Base-by-base conservation (phyloP, 2,329 filamentous ascomycete genomes). In the Daldinia sp. region DNA sequence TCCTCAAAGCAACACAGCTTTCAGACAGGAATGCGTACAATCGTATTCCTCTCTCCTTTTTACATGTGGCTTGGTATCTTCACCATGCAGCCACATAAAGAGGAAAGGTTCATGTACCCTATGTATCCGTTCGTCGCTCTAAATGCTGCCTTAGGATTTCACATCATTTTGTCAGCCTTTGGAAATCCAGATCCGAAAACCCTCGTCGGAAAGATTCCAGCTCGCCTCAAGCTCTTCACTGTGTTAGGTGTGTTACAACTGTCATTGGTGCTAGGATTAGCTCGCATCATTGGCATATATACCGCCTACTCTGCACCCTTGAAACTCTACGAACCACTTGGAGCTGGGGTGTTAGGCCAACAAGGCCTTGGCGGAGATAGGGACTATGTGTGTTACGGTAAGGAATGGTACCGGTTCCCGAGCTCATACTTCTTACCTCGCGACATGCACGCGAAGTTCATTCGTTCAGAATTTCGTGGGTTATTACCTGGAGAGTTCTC, bases 51-150 rank as follows among this genome's bases (percentile, higher is more conserved):
- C 60, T 82, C 88, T 0, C 96, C 96, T 0, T 97, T 98, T 80
- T 99, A 98, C 78, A 86, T 98, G 77, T 99, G 96, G 96, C 86
- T 99, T 30, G 88, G 82, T 3, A 96, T 98, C 69, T 98, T 99
- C 82, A 95, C 93, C 0, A 78, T 92, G 7, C 96, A 99, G 78
- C 93, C 96, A 15, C 96, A 99, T 82, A 99, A 99, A 77, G 96
- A 99, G 79, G 96, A 99, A 81, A 87, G 96, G 6, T 99, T 99
- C 83, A 98, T 99, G 94, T 99, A 97, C 76, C 96, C 96, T 0
- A 92, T 89, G 1, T 99, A 99, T 76, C 96, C 96, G 0, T 93
- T 95, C 70, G 85, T 99, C 41, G 92, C 92, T 0, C 85, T 99
- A 39, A 98, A 97, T 75, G 94, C 94, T 2, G 92, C 95, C 7